Evolutionary conservation across 768 basidiomycete genomes (phyloP).

Genomic region (Termitomyces sp.): DNA sequence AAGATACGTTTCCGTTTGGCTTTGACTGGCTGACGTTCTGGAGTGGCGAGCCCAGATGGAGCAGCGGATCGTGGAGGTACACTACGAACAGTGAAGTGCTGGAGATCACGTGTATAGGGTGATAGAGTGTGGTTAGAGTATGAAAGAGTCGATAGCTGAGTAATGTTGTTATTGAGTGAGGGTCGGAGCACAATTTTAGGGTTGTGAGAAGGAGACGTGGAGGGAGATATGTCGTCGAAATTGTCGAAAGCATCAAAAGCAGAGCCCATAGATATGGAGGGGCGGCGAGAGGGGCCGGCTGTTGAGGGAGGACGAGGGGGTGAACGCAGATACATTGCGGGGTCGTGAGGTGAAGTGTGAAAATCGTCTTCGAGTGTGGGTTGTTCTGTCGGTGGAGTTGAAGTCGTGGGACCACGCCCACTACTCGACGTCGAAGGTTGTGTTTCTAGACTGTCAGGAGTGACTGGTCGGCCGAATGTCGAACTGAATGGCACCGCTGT

Average conservation of each 20-base stretch:
- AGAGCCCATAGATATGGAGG: slow-evolving; percentile 29
- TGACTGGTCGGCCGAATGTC: slow-evolving; percentile 30
- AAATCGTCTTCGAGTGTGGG: slow-evolving; percentile 16
- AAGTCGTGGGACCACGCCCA: slow-evolving; percentile 35
- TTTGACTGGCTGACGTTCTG: slow-evolving; percentile 54
- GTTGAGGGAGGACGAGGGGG: slow-evolving; percentile 2
- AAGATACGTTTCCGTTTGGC: slow-evolving; percentile 75
- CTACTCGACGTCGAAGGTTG: slow-evolving; percentile 44
- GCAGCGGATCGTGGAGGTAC: slow-evolving; percentile 56
- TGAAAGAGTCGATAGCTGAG: slow-evolving; percentile 80
- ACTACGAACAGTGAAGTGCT: slow-evolving; percentile 90
- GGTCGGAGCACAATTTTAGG: slow-evolving; percentile 63
- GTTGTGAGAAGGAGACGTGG: slow-evolving; percentile 23
- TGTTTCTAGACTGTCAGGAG: slow-evolving; percentile 48
- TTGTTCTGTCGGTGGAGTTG: slow-evolving; percentile 39
- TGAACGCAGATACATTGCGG: slow-evolving; percentile 19
- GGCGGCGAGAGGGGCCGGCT: slow-evolving; percentile 22
- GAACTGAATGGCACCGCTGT: slow-evolving; percentile 11
- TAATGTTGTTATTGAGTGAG: slow-evolving; percentile 62
- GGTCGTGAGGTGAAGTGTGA: slow-evolving; percentile 7
- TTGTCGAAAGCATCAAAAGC: slow-evolving; percentile 16
- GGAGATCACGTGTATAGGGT: slow-evolving; percentile 85
- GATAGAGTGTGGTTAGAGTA: slow-evolving; percentile 91
- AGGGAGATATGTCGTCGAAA: slow-evolving; percentile 16
- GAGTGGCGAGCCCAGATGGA: slow-evolving; percentile 10